These are phyloP conservation scores for Falciphora oryzae DNA, from an alignment of 2,329 filamentous ascomycete genomes.

Conservation along the genomic window DNA sequence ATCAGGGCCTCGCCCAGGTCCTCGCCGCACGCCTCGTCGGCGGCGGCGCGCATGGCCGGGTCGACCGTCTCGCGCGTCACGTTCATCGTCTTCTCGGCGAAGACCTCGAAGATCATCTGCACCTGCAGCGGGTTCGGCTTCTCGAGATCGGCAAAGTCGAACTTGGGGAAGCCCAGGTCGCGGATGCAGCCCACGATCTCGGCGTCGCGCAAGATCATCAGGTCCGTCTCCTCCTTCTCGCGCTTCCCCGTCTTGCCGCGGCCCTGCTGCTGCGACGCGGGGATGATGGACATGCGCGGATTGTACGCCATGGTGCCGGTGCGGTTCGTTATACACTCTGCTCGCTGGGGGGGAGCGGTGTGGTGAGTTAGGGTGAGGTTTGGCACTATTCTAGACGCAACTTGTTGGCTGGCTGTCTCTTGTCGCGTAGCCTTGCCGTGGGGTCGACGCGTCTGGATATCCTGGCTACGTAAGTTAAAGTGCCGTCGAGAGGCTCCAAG, in stretches of 20 bases:
- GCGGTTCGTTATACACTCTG: not conserved
- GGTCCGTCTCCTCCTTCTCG: constrained; percentile 52
- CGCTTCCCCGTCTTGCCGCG: constrained; percentile 50
- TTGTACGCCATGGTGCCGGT: constrained; percentile 49
- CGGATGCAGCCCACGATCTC: constrained; percentile 97
- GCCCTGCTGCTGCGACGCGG: constrained; percentile 43
- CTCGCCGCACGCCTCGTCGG: constrained; percentile 78
- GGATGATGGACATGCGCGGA: constrained; percentile 55
- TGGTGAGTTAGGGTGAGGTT: no score
- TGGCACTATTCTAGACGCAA: no score
- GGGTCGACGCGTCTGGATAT: no score
- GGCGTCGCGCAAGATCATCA: constrained; percentile 55
- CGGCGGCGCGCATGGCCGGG: constrained; percentile 88
- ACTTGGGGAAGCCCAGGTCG: constrained; percentile 85
- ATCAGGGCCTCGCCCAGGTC: constrained; percentile 75
- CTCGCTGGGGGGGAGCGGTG: no score
- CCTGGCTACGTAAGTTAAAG: no score
- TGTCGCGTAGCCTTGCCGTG: no score
- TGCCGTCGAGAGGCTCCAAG: no score
- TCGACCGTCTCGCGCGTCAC: constrained; percentile 89
- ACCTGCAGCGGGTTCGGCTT: constrained; percentile 94
- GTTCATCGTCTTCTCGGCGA: constrained; percentile 90
- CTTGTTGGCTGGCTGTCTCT: no score
- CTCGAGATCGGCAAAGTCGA: constrained; percentile 82
- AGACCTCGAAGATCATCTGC: constrained; percentile 97